Evolutionary conservation across 2,329 filamentous ascomycete species (phyloP), one percentile per base, ranked within the genome.

Genomic region (Epicoccum sorghinum): DNA sequence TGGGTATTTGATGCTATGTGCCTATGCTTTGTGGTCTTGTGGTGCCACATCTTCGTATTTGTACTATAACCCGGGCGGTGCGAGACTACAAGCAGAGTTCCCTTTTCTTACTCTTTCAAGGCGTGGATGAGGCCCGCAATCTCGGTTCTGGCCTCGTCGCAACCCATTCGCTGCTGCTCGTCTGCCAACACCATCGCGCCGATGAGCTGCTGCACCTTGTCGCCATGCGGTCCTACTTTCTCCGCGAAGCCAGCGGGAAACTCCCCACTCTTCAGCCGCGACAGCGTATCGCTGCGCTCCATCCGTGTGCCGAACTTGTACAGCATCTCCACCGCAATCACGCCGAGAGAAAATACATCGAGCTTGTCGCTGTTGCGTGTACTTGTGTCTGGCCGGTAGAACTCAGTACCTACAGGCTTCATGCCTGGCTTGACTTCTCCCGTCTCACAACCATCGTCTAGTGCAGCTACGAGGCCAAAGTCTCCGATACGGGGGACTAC

Each of bases 401-500:
- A 82, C 52, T 85, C 81, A 0, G 86, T 88, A 0, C 85, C 86
- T 2, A 86, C 83, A 0, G 80, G 77, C 41, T 79, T 80, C 10
- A 67, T 68, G 30, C 57, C 50, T 4, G 27, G 14, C 18, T 51
- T 40, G 10, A 55, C 23, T 10, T 58, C 47, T 6, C 53, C 32
- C 52, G 73, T 65, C 42, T 74, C 56, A 32, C 55, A 65, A 13
- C 39, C 49, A 6, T 69, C 67, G 35, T 76, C 82, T 40, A 83
- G 79, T 48, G 83, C 81, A 8, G 83, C 82, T 4, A 86, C 85
- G 4, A 89, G 79, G 2, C 87, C 87, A 63, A 89, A 89, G 64
- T 89, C 87, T 2, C 86, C 87, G 47, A 89, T 88, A 4, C 85
- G 80, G 9, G 87, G 83, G 35, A 80, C 82, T 29, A 85, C 73